phyloP scores from a whole-genome alignment of 345 rosid genomes.

The Cardamine occulta region DNA sequence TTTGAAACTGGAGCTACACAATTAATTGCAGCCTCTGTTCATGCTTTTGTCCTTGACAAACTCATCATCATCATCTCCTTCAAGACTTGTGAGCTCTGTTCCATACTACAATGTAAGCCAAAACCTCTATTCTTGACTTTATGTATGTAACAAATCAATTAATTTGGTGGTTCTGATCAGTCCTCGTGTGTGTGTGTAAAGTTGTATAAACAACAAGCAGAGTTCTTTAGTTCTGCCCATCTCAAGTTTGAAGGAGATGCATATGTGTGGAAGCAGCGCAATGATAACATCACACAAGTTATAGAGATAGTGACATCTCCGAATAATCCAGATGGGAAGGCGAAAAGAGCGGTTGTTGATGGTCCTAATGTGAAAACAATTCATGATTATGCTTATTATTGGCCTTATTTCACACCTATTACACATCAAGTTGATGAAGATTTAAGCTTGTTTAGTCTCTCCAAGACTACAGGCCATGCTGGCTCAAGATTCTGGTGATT shows the following conservation, averaged over 20 bases:
- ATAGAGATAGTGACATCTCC: conserved; percentile 81
- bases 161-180: neutral
- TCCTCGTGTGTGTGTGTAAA: conserved; percentile 25
- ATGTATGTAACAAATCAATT: neutral
- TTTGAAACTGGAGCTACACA: conserved; percentile 73
- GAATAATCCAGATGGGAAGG: conserved; percentile 72
- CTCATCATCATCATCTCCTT: conserved; percentile 45
- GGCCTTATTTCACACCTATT: conserved; percentile 75
- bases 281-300: conserved; percentile 30
- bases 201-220: conserved; percentile 46
- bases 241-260: conserved; percentile 58
- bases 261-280: conserved; percentile 27
- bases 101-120: conserved; percentile 60
- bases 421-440: conserved; percentile 56
- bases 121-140: neutral
- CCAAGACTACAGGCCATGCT: conserved; percentile 87
- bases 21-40: conserved; percentile 66
- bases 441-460: conserved; percentile 60
- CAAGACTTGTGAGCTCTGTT: conserved; percentile 52
- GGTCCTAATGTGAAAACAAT: conserved; percentile 60
- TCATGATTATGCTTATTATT: conserved; percentile 69
- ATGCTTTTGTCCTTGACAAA: conserved; percentile 51
- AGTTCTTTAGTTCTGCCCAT: conserved; percentile 47
- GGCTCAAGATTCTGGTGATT: conserved; percentile 59
- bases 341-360: conserved; percentile 53